Base-by-base conservation (phyloP, 306 rosid genomes). In the Vigna mungo region DNA sequence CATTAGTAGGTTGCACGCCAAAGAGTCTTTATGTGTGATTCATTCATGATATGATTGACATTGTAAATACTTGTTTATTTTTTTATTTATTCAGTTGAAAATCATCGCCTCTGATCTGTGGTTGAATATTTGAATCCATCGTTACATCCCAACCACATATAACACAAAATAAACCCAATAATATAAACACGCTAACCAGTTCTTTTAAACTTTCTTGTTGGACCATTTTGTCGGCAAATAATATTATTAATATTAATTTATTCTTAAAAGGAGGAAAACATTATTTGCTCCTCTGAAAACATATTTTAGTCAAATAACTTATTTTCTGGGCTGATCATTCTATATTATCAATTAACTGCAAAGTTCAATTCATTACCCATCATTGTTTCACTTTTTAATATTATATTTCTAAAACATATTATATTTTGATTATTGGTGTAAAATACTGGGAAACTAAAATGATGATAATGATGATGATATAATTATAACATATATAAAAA, bases 161-260 rank as follows among this genome's bases (percentile, higher is more conserved):
- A 7, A 7, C 32, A 15, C 44, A 78, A 54, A 5, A 47, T 6
- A 7, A n/a, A 15, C 17, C 34, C 62, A 16, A 37, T 14, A 61
- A 37, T 49, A 18, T 9, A 36, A 36, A 34, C 55, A 69, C 44
- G 77, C 16, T 3, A 27, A 70, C 59, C 47, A 60, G 78, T 72
- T 63, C 16, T 51, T 41, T 9, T 63, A 47, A 62, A 71, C n/a
- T n/a, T 21, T 16, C 23, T 20, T 16, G 10, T 32, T 47, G 0
- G 32, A 6, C 63, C 74, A 51, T 36, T 11, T 37, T 39, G 16
- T 66, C 52, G 17, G 17, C 34, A 64, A 3, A 13, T 34, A 54
- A 51, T 46, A 6, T 6, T 6, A 1, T 41, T 48, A 14, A 48
- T n/a, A 51, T 10, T 53, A 17, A 18, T 30, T 30, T 30, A 30